Percentiles rank a stretch among this genome's conserved stretches.
Conservation (phyloP, 2,329 filamentous ascomycete genomes). For the Fusarium decemcellulare region DNA sequence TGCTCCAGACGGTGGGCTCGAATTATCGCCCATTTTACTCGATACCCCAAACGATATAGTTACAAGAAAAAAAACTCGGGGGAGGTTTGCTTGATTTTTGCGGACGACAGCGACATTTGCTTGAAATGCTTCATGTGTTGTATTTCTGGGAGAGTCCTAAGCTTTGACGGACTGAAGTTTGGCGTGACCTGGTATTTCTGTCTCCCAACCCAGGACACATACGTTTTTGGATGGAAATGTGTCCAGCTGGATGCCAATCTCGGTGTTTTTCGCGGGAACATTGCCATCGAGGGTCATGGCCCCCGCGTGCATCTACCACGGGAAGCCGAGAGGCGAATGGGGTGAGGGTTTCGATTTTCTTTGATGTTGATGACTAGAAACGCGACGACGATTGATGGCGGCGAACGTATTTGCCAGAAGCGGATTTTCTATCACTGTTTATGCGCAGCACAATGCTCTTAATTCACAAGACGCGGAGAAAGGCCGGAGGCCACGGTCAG, state of each 20-base stretch:
- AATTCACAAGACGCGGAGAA: not conserved
- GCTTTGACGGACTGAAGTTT: not conserved
- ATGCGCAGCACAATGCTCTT: not conserved
- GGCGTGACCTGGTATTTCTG: conserved; percentile 2
- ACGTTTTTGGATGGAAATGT: not conserved
- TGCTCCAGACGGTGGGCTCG: conserved; percentile 25
- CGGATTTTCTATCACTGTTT: conserved; percentile 2
- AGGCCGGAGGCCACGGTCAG: not conserved
- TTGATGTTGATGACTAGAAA: conserved; percentile 36
- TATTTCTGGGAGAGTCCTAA: conserved; percentile 1
- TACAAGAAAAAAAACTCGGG: conserved; percentile 25
- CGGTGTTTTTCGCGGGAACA: not conserved
- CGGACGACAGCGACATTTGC: conserved; percentile 16
- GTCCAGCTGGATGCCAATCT: not conserved
- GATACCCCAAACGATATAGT: conserved; percentile 39
- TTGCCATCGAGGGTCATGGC: not conserved
- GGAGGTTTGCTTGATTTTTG: conserved; percentile 32
- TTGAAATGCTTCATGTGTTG: conserved; percentile 9
- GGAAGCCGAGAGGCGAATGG: not conserved
- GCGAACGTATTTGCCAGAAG: conserved; percentile 10
- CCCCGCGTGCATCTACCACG: not conserved
- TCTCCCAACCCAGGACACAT: not conserved
- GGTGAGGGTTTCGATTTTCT: conserved; percentile 6
- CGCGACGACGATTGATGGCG: conserved; percentile 29
- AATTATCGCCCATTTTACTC: conserved; percentile 26